phyloP scores from a whole-genome alignment of 768 basidiomycete species.

The Phanerochaete sordida region DNA sequence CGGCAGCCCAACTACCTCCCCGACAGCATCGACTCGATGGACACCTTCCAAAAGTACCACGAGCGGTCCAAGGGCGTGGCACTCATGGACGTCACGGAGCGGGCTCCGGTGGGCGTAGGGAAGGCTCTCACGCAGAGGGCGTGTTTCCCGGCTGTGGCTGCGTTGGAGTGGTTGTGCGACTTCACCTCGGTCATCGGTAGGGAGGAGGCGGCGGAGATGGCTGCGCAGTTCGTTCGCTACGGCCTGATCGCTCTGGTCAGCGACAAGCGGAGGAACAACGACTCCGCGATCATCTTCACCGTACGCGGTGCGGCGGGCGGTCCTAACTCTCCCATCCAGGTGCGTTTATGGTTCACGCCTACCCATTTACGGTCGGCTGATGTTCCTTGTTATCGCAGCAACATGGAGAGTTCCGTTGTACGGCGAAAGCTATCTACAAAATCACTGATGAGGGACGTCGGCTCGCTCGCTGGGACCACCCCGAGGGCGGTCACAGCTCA shows the following conservation, averaged over 20 bases:
- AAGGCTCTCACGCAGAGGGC: slow-evolving; percentile 50
- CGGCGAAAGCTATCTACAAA: slow-evolving; percentile 91
- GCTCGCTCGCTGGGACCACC: slow-evolving; percentile 78
- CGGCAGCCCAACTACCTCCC: slow-evolving; percentile 77
- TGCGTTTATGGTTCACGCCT: slow-evolving; percentile 33
- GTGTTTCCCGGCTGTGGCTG: slow-evolving; percentile 84
- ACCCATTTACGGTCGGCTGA: slow-evolving; percentile 6
- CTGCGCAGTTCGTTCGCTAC: slow-evolving; percentile 95
- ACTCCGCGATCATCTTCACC: slow-evolving; percentile 91
- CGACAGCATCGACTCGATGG: slow-evolving; percentile 42
- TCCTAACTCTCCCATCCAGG: slow-evolving; percentile 71
- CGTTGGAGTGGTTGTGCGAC: slow-evolving; percentile 96
- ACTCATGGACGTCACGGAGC: slow-evolving; percentile 69
- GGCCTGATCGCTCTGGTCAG: slow-evolving; percentile 86
- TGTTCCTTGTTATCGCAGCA: slow-evolving; percentile 44
- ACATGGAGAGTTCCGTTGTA: slow-evolving; percentile 95
- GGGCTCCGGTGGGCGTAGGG: slow-evolving; percentile 49
- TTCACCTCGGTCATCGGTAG: slow-evolving; percentile 94
- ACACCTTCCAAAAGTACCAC: slow-evolving; percentile 70
- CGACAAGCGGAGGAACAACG: slow-evolving; percentile 88
- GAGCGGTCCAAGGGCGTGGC: slow-evolving; percentile 74
- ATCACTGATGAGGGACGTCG: slow-evolving; percentile 90
- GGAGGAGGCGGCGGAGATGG: slow-evolving; percentile 97
- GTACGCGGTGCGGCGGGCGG: slow-evolving; percentile 78
- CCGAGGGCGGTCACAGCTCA: slow-evolving; percentile 45